These are phyloP conservation scores for Botrytis hyacinthi DNA, from an alignment of 2,329 filamentous ascomycete species.

Conservation along the genomic window DNA sequence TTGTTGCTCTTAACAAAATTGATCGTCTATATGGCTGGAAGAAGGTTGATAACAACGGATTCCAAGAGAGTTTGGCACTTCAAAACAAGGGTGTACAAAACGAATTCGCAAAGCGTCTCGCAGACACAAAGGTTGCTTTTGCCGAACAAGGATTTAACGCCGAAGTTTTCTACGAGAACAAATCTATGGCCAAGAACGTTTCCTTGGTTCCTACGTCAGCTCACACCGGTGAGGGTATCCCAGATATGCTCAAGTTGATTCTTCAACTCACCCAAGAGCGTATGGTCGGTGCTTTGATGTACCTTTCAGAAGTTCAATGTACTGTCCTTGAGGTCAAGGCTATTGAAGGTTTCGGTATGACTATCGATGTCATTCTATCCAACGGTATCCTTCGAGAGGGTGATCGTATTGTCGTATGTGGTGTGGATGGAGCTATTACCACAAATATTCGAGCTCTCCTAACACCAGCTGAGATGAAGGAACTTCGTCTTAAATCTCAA, in stretches of 20 bases:
- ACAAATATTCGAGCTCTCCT: slow-evolving; percentile 94
- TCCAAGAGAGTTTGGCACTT: slow-evolving; percentile 84
- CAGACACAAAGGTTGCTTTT: slow-evolving; percentile 90
- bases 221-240: slow-evolving; percentile 98
- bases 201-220: slow-evolving; percentile 97
- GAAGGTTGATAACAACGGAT: slow-evolving; percentile 97
- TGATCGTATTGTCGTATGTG: slow-evolving; percentile 90
- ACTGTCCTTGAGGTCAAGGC: slow-evolving; percentile 99
- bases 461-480: slow-evolving; percentile 88
- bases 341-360: slow-evolving; percentile 97
- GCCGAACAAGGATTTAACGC: slow-evolving; percentile 97
- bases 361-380: slow-evolving; percentile 93
- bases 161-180: slow-evolving; percentile 96
- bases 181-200: slow-evolving; percentile 89
- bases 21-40: slow-evolving; percentile 99
- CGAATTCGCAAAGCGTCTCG: slow-evolving; percentile 87
- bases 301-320: slow-evolving; percentile 94
- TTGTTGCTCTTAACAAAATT: slow-evolving; percentile 99
- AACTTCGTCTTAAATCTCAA: slow-evolving; percentile 89
- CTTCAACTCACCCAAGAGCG: slow-evolving; percentile 90
- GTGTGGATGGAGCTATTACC: slow-evolving; percentile 91
- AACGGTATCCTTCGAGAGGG: slow-evolving; percentile 95
- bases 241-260: slow-evolving; percentile 96
- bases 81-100: slow-evolving; percentile 92
- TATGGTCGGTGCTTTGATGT: slow-evolving; percentile 97